Evolutionary conservation across 2,329 filamentous ascomycete genomes (phyloP).

Genomic region (Clonostachys byssicola): DNA sequence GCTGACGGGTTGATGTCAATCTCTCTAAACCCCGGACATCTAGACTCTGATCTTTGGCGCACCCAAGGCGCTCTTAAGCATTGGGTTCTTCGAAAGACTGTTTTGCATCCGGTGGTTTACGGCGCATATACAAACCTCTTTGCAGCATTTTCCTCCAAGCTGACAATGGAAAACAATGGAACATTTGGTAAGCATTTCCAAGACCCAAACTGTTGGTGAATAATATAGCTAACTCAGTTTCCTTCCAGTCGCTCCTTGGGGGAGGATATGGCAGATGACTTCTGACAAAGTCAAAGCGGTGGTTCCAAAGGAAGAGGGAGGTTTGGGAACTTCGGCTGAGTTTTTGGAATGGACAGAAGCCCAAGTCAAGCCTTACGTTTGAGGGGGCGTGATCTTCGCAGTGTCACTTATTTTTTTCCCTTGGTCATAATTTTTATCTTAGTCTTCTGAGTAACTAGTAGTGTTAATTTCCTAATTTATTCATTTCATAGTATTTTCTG

Average conservation of each 20-base stretch:
- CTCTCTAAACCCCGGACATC: constrained; percentile 25
- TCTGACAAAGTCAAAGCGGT: constrained; percentile 19
- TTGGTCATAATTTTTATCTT: too few species aligned
- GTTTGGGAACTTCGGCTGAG: constrained; percentile 24
- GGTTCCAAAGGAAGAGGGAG: constrained; percentile 26
- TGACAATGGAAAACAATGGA: constrained; percentile 30
- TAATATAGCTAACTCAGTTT: neutral
- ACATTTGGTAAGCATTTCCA: constrained; percentile 14
- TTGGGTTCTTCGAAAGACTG: constrained; percentile 6
- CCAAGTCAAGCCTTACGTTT: constrained; percentile 21
- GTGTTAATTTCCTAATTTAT: too few species aligned
- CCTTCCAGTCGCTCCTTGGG: constrained; percentile 21
- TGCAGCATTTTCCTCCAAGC: constrained; percentile 34
- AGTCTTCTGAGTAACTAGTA: too few species aligned
- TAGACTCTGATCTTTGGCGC: constrained; percentile 22
- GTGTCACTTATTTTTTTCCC: too few species aligned
- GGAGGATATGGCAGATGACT: constrained; percentile 25
- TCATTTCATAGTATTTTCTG: too few species aligned
- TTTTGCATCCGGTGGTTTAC: constrained; percentile 17
- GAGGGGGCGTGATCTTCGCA: neutral
- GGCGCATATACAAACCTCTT: constrained; percentile 46
- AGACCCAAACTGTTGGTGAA: too few species aligned
- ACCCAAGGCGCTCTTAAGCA: constrained; percentile 6
- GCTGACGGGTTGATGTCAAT: constrained; percentile 13
- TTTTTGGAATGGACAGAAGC: constrained; percentile 37